These are phyloP conservation scores for Pleurotus tuoliensis DNA, from an alignment of 768 basidiomycete genomes.

Conservation along the genomic window DNA sequence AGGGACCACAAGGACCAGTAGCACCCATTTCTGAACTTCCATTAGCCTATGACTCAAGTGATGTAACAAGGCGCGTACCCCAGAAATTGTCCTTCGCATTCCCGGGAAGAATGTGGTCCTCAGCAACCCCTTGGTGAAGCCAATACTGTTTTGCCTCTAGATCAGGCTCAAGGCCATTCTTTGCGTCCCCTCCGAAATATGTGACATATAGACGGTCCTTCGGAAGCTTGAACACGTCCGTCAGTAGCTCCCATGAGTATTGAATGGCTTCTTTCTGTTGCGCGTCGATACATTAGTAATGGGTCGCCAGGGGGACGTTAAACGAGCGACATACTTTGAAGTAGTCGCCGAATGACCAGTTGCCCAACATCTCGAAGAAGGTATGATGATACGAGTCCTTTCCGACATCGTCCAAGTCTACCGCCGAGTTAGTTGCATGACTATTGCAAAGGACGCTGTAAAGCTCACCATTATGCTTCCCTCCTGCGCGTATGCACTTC, in stretches of 20 bases:
- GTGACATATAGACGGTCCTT: slow-evolving; percentile 93
- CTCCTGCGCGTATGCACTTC: slow-evolving; percentile 98
- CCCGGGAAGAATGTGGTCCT: slow-evolving; percentile 89
- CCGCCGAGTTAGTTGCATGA: not conserved
- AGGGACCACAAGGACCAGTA: slow-evolving; percentile 97
- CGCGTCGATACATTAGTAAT: not conserved
- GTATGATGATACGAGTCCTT: slow-evolving; percentile 98
- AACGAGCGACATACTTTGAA: slow-evolving; percentile 71
- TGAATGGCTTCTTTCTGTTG: slow-evolving; percentile 84
- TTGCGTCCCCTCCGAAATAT: slow-evolving; percentile 94
- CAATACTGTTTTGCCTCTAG: slow-evolving; percentile 84
- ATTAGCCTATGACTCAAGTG: too few relatives aligned
- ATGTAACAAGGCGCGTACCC: slow-evolving; percentile 52
- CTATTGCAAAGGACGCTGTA: not conserved
- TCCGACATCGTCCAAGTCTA: slow-evolving; percentile 98
- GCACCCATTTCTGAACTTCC: slow-evolving; percentile 84
- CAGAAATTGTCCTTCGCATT: slow-evolving; percentile 99
- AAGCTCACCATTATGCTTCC: slow-evolving; percentile 89
- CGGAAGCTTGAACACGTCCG: slow-evolving; percentile 82
- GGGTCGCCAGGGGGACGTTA: slow-evolving; percentile 7
- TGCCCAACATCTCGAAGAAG: slow-evolving; percentile 99
- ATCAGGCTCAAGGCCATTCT: slow-evolving; percentile 82
- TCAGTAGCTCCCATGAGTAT: slow-evolving; percentile 95
- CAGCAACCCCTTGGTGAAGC: slow-evolving; percentile 83
- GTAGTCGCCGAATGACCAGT: slow-evolving; percentile 99